These are phyloP conservation scores for Litchi chinensis DNA, from an alignment of 345 rosid genomes.

Conservation along the genomic window DNA sequence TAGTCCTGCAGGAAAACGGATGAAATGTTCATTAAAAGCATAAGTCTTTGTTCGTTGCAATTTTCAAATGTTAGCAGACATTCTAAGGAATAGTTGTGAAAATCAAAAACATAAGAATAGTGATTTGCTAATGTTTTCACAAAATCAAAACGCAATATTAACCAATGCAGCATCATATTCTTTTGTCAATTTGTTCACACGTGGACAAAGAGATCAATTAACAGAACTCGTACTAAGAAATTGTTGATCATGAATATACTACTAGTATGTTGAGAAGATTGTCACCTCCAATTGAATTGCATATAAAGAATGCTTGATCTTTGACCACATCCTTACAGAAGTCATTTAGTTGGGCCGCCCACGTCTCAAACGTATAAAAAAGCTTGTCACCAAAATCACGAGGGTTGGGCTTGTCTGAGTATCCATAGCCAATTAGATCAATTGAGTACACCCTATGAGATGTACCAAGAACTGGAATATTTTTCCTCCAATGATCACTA, in stretches of 20 bases:
- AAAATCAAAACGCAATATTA: neutral
- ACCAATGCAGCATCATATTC: neutral
- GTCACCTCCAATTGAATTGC: conserved; percentile 96
- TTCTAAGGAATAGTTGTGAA: neutral
- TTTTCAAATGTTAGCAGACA: neutral
- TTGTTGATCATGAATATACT: neutral
- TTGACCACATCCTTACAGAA: conserved; percentile 69
- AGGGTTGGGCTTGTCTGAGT: conserved; percentile 90
- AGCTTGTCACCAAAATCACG: conserved; percentile 52
- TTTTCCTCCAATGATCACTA: conserved; percentile 94
- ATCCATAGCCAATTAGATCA: conserved; percentile 94
- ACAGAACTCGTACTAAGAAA: neutral
- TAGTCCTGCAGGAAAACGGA: conserved; percentile 51
- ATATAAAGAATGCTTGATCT: conserved; percentile 80
- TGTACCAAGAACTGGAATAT: conserved; percentile 73
- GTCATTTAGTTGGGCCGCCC: conserved; percentile 83
- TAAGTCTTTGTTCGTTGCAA: neutral
- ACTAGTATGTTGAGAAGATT: conserved; percentile 2
- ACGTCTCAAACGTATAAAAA: conserved; percentile 85
- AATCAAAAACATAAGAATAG: neutral
- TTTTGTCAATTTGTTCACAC: neutral
- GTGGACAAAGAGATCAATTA: neutral
- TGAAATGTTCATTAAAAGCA: neutral
- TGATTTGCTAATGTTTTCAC: too few relatives aligned
- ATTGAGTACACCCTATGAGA: conserved; percentile 72